Percentiles rank a stretch among this genome's conserved stretches.
phyloP scores from a whole-genome alignment of 2,329 filamentous ascomycete species.

The Mycogone perniciosa region DNA sequence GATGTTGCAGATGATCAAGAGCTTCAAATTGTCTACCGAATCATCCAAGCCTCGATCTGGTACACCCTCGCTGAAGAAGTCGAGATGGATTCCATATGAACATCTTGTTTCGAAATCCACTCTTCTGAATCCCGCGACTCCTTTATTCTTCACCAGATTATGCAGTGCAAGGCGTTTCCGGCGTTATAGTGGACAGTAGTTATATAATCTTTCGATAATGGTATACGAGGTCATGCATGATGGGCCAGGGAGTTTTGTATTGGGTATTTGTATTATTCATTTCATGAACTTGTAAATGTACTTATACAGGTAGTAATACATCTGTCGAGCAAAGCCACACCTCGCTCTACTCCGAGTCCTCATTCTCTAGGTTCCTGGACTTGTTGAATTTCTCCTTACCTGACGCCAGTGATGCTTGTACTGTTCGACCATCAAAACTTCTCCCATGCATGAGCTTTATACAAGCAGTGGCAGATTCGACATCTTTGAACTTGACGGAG shows the following conservation, averaged over 20 bases:
- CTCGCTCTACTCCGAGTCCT: slow-evolving; percentile 25
- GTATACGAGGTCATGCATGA: not conserved
- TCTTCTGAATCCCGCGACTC: not conserved
- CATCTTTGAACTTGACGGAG: slow-evolving; percentile 72
- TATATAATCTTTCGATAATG: no score
- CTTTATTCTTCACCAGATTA: not conserved
- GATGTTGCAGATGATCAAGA: slow-evolving; percentile 50
- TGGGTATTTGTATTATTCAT: not conserved
- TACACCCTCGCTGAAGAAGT: slow-evolving; percentile 47
- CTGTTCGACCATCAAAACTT: slow-evolving; percentile 65
- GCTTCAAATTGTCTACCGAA: slow-evolving; percentile 57
- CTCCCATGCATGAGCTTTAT: slow-evolving; percentile 71
- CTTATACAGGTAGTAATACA: not conserved
- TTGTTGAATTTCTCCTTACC: slow-evolving; percentile 69
- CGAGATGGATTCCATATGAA: slow-evolving; percentile 23
- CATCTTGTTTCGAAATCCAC: not conserved
- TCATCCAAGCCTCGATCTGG: slow-evolving; percentile 71
- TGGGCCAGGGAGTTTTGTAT: not conserved
- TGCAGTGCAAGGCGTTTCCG: not conserved
- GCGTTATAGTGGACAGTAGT: no score
- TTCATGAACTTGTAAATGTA: not conserved
- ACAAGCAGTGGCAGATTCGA: slow-evolving; percentile 65
- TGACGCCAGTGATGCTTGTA: slow-evolving; percentile 65
- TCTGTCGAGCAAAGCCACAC: not conserved
- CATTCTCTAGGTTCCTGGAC: slow-evolving; percentile 51